phyloP scores from a whole-genome alignment of 495 filamentous ascomycete genomes.

The Podospora anserina region DNA sequence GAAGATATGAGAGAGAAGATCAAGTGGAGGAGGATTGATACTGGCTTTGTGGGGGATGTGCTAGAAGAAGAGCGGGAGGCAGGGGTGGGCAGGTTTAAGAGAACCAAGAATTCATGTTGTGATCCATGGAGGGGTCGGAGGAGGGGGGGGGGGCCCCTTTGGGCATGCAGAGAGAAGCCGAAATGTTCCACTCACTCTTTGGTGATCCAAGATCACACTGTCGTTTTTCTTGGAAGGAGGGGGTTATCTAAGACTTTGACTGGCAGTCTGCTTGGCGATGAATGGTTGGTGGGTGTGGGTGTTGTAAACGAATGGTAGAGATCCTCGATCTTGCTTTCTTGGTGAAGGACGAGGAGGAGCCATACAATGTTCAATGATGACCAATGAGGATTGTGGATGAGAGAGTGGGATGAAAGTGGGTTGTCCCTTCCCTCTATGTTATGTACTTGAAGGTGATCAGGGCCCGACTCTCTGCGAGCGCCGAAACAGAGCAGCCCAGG shows the following conservation, averaged over 20 bases:
- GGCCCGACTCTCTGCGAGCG: conserved; percentile 15
- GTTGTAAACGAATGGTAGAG: neutral
- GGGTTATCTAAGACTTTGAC: conserved; percentile 31
- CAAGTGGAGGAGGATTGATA: neutral
- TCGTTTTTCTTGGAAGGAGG: conserved; percentile 32
- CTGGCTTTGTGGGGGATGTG: conserved; percentile 13
- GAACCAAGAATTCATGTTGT: neutral
- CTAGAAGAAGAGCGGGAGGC: conserved; percentile 16
- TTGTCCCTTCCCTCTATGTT: conserved; percentile 30
- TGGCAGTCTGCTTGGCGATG: conserved; percentile 7
- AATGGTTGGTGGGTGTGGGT: neutral
- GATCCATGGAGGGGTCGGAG: conserved; percentile 1
- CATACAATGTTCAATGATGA: conserved; percentile 25
- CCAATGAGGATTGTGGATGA: conserved; percentile 24
- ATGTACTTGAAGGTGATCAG: conserved; percentile 30
- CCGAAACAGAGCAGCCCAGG: conserved; percentile 17
- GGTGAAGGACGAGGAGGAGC: conserved; percentile 18
- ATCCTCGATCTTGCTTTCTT: conserved; percentile 2
- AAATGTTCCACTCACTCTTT: conserved; percentile 34
- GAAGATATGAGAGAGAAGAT: conserved; percentile 3
- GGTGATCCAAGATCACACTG: conserved; percentile 33
- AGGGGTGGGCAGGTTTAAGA: conserved; percentile 17
- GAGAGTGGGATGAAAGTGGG: conserved; percentile 21
- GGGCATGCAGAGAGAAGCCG: conserved; percentile 15
- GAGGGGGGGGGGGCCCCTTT: conserved; percentile 8